These are phyloP conservation scores for Tricholoma sp. DNA, from an alignment of 768 basidiomycete species.

Conservation along the genomic window DNA sequence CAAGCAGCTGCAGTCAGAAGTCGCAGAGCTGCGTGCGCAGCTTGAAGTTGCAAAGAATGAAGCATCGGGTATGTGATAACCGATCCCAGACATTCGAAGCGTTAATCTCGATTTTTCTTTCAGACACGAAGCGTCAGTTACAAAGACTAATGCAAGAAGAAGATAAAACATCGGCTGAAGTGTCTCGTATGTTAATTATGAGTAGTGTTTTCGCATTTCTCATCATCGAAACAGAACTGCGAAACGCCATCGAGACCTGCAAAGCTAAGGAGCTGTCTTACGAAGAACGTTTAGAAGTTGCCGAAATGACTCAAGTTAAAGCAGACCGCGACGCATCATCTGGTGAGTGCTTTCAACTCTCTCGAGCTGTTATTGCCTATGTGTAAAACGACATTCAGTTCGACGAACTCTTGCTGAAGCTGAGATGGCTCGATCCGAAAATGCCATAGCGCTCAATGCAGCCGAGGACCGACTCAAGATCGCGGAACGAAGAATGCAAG, in stretches of 20 bases:
- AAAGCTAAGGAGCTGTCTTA: constrained; percentile 58
- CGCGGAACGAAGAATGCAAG: constrained; percentile 48
- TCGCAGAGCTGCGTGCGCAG: constrained; percentile 47
- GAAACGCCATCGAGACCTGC: constrained; percentile 59
- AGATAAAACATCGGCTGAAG: constrained; percentile 55
- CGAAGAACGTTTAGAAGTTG: constrained; percentile 56
- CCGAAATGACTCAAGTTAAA: constrained; percentile 65
- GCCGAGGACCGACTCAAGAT: constrained; percentile 42
- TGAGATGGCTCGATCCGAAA: constrained; percentile 52
- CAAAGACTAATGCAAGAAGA: constrained; percentile 59
- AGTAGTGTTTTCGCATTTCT: background rate
- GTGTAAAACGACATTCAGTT: constrained; percentile 31
- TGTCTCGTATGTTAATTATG: constrained; percentile 39
- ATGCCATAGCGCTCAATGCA: constrained; percentile 46
- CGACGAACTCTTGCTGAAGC: constrained; percentile 56
- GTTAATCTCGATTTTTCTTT: constrained; percentile 3
- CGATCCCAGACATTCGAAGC: background rate
- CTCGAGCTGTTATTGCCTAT: background rate
- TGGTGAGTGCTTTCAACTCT: constrained; percentile 31
- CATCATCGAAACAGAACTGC: constrained; percentile 42
- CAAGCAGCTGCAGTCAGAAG: constrained; percentile 54
- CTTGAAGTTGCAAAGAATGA: constrained; percentile 58
- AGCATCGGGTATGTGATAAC: constrained; percentile 40
- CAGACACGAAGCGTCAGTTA: constrained; percentile 57
- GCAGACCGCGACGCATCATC: constrained; percentile 59